Percentiles rank a stretch among this genome's conserved stretches.
phyloP scores from a whole-genome alignment of 176 grass and related monocot species.

The Cenchrus fungigraminus region DNA sequence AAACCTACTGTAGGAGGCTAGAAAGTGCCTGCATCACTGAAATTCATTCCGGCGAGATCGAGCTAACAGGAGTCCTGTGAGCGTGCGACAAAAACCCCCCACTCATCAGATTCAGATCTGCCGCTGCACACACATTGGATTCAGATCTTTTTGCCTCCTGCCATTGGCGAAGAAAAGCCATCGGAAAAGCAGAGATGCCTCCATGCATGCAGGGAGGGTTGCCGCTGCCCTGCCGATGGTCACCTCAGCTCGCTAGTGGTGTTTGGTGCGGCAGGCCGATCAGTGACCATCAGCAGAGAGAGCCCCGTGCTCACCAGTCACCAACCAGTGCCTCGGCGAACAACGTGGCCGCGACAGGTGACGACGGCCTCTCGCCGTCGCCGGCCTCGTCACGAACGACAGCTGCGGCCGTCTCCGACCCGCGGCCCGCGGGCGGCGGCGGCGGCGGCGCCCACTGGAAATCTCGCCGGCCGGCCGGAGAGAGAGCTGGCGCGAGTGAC shows the following conservation, averaged over 20 bases:
- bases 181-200: slow-evolving; percentile 3
- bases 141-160: slow-evolving; percentile 7
- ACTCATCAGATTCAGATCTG: not conserved
- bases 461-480: not conserved
- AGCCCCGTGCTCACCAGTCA: not conserved
- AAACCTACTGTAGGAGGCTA: no score
- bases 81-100: slow-evolving; percentile 2
- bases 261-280: not conserved
- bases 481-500: slow-evolving; percentile 10
- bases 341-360: not conserved
- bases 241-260: not conserved
- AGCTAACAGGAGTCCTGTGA: not conserved
- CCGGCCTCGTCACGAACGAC: not conserved
- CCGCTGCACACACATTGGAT: not conserved
- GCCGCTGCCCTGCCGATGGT: no score
- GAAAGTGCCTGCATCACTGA: not conserved
- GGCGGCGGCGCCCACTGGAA: not conserved
- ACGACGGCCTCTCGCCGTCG: not conserved
- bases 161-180: not conserved
- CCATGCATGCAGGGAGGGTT: not conserved
- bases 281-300: not conserved
- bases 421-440: not conserved
- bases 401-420: not conserved
- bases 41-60: not conserved
- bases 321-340: not conserved